Percentiles rank a stretch among this genome's conserved stretches.
Evolutionary conservation across 345 rosid species (phyloP).

Genomic region (Eucalyptus shirleyi): DNA sequence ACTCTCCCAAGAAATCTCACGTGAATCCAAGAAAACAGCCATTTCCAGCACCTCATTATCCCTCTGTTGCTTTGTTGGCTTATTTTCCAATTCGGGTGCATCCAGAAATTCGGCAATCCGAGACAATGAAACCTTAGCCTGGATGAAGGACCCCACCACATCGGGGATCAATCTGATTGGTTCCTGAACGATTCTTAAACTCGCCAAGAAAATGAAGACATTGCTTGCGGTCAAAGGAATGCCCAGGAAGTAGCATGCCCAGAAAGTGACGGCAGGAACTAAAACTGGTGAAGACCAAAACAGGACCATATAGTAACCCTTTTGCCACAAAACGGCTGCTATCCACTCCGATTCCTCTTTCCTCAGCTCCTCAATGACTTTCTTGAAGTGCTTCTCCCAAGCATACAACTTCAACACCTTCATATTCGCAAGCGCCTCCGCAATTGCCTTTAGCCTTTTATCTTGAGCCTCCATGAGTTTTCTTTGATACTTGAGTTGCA

Average conservation of each 20-base stretch:
- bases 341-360: conserved; percentile 23
- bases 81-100: conserved; percentile 23
- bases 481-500: conserved; percentile 21
- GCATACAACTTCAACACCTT: conserved; percentile 43
- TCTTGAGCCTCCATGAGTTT: conserved; percentile 27
- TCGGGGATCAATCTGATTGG: conserved; percentile 38
- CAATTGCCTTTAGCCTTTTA: conserved; percentile 15
- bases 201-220: conserved; percentile 36
- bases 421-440: conserved; percentile 22
- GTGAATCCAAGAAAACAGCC: conserved; percentile 9
- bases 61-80: not conserved
- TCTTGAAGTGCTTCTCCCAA: conserved; percentile 43
- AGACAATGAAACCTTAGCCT: conserved; percentile 33
- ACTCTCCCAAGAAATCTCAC: conserved; percentile 34
- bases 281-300: conserved; percentile 30
- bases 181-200: conserved; percentile 1
- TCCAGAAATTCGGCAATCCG: conserved; percentile 32
- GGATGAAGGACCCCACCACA: conserved; percentile 15
- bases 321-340: not conserved
- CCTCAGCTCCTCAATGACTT: conserved; percentile 16
- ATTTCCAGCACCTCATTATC: not conserved
- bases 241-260: conserved; percentile 28
- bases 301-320: conserved; percentile 13
- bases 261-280: conserved; percentile 23
- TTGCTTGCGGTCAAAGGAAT: conserved; percentile 21